Evolutionary conservation across 108 stramenopile genomes (phyloP), one percentile per base, ranked within the genome.

Genomic region (Chaetoceros tenuissimus): DNA sequence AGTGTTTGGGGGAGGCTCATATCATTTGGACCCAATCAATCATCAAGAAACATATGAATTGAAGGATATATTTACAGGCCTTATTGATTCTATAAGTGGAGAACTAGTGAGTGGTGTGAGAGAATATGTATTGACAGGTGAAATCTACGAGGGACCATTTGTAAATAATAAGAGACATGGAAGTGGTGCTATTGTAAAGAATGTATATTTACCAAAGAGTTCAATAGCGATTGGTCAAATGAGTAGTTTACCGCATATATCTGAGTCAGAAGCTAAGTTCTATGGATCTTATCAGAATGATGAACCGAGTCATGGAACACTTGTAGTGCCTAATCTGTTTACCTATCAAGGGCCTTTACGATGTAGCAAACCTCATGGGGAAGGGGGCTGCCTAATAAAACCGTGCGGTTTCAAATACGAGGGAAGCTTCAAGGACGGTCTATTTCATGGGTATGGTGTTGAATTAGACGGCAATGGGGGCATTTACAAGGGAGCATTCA

Each of bases 91-190:
- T 25, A 18, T 73, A 18, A 73, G 63, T 13, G 72, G 72, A 8
- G 56, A 73, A 30, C 43, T 49, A 10, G 2, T 73, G 10, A 62
- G 64, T 25, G 72, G 72, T 3, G 69, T 47, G 13, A 29, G 68
- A 24, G 23, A 57, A 0, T 55, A 64, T 53, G 44, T 28, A 22
- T 25, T 45, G 22, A 65, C 68, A 1, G 72, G 72, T 5, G 56
- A 50, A 27, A 44, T 64, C 1, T 73, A 73, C 46, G 63, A 68
- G 30, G 72, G 72, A 0, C 51, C 67, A 16, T 73, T 73, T 47
- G 3, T 30, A 2, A 40, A 28, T 31, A 54, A 30, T 16, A 24
- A 51, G 25, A 17, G 60, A 31, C 59, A 59, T 59, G 58, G 58
- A 1, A 16, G 19, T 1, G 58, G 23, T 47, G 58, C 58, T 1